Evolutionary conservation across 768 basidiomycete genomes (phyloP).

Genomic region (Lentinus brumalis): DNA sequence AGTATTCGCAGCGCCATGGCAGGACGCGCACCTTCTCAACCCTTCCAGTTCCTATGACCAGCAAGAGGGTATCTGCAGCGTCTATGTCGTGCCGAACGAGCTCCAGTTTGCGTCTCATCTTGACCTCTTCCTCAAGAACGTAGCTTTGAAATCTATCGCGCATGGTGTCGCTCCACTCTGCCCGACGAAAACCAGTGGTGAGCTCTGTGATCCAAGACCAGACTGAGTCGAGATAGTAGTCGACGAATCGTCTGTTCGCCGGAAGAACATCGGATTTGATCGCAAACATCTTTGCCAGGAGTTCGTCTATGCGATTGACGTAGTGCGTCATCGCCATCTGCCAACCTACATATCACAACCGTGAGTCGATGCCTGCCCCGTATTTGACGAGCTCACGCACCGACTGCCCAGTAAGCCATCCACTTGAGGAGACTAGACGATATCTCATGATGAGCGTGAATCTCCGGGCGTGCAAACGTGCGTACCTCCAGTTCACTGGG

Average conservation of each 20-base stretch:
- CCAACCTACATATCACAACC: conserved; percentile 20
- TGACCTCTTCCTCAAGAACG: conserved; percentile 27
- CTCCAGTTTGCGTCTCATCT: conserved; percentile 31
- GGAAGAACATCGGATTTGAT: conserved; percentile 14
- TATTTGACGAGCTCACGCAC: conserved; percentile 18
- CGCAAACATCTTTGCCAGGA: conserved; percentile 19
- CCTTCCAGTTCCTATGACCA: conserved; percentile 36
- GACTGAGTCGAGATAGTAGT: conserved; percentile 29
- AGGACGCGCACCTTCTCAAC: conserved; percentile 34
- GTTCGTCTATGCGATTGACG: conserved; percentile 13
- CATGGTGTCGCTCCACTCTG: conserved; percentile 25
- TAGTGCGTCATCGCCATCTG: conserved; percentile 23
- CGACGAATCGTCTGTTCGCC: conserved; percentile 26
- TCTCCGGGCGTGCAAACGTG: conserved; percentile 2
- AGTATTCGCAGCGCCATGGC: too few relatives aligned
- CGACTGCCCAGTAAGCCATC: conserved; percentile 38
- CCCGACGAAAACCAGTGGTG: conserved; percentile 17
- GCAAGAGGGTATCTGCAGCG: conserved; percentile 29
- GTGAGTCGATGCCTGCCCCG: background rate
- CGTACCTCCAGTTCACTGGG: conserved; percentile 35
- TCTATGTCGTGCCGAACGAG: conserved; percentile 35
- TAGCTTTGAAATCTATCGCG: conserved; percentile 29
- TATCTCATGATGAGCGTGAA: background rate
- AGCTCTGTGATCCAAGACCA: conserved; percentile 9
- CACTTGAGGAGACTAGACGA: conserved; percentile 31